Conservation (phyloP, 495 filamentous ascomycete genomes). For the Penicillium samsonianum region DNA sequence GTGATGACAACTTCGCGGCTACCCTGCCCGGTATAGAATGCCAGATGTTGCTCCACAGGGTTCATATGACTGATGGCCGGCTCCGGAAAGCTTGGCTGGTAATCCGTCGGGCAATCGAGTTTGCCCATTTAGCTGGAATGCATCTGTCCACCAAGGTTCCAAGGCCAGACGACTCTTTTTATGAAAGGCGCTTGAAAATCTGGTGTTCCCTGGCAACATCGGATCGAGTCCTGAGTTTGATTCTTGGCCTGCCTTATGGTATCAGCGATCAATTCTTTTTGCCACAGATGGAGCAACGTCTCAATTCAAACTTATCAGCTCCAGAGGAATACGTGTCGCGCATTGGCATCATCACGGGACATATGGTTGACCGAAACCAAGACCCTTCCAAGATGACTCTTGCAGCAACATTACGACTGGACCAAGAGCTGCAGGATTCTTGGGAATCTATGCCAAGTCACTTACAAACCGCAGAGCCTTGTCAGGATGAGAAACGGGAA, state of each 20-base stretch:
- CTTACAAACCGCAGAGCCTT: constrained; percentile 31
- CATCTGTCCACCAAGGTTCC: constrained; percentile 33
- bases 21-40: constrained; percentile 55
- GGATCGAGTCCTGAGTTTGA: constrained; percentile 49
- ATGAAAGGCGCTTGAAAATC: constrained; percentile 36
- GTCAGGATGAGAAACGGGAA: constrained; percentile 13
- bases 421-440: constrained; percentile 49
- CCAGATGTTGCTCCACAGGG: constrained; percentile 47
- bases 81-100: constrained; percentile 54
- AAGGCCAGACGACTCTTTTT: constrained; percentile 24
- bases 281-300: constrained; percentile 23
- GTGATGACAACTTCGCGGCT: constrained; percentile 50
- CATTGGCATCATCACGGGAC: constrained; percentile 42
- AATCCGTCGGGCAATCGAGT: constrained; percentile 47
- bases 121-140: constrained; percentile 50
- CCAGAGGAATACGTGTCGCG: constrained; percentile 35
- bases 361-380: constrained; percentile 55
- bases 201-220: constrained; percentile 47
- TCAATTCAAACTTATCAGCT: constrained; percentile 20
- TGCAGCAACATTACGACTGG: constrained; percentile 45
- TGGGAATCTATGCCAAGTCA: constrained; percentile 36
- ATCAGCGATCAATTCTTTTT: constrained; percentile 41
- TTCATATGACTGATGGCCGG: constrained; percentile 50
- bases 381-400: constrained; percentile 38
- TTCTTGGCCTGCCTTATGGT: constrained; percentile 54